phyloP scores from a whole-genome alignment of 129 eudicot genomes.

The Helianthus annuus region DNA sequence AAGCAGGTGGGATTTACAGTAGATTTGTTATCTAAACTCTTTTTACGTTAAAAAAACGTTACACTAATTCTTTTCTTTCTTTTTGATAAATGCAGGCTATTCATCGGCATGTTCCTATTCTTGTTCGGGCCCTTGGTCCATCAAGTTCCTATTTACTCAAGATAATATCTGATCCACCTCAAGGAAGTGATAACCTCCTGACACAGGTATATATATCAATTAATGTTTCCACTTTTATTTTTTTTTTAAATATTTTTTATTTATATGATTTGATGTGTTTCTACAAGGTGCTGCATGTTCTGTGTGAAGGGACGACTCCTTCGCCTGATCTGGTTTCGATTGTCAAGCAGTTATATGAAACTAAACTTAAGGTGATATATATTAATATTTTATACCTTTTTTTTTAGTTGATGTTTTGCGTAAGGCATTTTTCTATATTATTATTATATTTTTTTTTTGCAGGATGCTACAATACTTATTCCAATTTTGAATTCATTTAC shows the following conservation, averaged over 20 bases:
- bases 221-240: background rate
- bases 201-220: slow-evolving; percentile 59
- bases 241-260: slow-evolving; percentile 5
- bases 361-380: slow-evolving; percentile 74
- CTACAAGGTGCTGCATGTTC: slow-evolving; percentile 69
- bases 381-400: background rate
- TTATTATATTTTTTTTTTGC: slow-evolving; percentile 33
- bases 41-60: background rate
- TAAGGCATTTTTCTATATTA: slow-evolving; percentile 14
- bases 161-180: slow-evolving; percentile 90
- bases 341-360: slow-evolving; percentile 82
- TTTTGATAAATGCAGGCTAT: slow-evolving; percentile 66
- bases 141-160: slow-evolving; percentile 72
- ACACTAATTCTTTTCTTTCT: slow-evolving; percentile 9
- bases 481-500: slow-evolving; percentile 79
- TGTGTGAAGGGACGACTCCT: slow-evolving; percentile 75
- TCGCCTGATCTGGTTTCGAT: slow-evolving; percentile 66
- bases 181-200: slow-evolving; percentile 86
- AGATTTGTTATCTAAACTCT: background rate
- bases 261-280: slow-evolving; percentile 12
- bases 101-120: slow-evolving; percentile 82
- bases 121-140: slow-evolving; percentile 80
- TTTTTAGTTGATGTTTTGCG: background rate
- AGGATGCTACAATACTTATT: slow-evolving; percentile 94
- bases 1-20: slow-evolving; percentile 61